Evolutionary conservation across 805 yeast genomes (phyloP), one percentile per base, ranked within the genome.

Genomic region (Yamadazyma paraphyllophila): DNA sequence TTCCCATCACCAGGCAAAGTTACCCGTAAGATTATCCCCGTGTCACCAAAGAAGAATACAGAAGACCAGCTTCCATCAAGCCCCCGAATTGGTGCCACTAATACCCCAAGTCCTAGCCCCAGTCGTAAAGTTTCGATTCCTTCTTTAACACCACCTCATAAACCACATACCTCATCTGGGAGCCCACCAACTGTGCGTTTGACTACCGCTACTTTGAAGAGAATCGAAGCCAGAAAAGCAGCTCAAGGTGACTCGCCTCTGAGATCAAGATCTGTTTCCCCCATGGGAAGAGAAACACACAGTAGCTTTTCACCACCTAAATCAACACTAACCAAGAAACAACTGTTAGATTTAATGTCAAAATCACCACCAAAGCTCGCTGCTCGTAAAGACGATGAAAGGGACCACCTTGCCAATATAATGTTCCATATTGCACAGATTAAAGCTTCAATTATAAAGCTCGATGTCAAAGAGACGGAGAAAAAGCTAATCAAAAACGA

Each of bases 121-220:
- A 29, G 35, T 27, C 40, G 32, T 20, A 39, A 14, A 13, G 16
- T 25, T 14, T 26, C 17, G 20, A 3, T 27, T 9, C 48, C 55
- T n/a, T 24, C 48, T 7, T 51, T 57, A 3, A 53, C 65, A 0
- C 44, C 53, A 15, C 16, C 41, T 1, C 47, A 55, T 1, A 27
- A 38, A 4, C 25, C 41, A 7, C 14, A 31, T 4, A 31, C 3
- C 6, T 20, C 31, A 12, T 37, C 39, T 7, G 36, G 36, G 9
- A 13, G 25, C 12, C 54, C 65, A 0, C 67, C 69, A 2, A 53
- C 30, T n/a, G 56, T 14, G 45, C 65, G 30, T 53, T 66, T 3
- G 44, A 35, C 36, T 17, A 15, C 53, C 8, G 73, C 73, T 8
- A 67, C 72, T 1, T 49, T 66, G 25, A 66, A 60, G 39, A 50